Conservation (phyloP, 805 yeast species). For the Yarrowia porcina region DNA sequence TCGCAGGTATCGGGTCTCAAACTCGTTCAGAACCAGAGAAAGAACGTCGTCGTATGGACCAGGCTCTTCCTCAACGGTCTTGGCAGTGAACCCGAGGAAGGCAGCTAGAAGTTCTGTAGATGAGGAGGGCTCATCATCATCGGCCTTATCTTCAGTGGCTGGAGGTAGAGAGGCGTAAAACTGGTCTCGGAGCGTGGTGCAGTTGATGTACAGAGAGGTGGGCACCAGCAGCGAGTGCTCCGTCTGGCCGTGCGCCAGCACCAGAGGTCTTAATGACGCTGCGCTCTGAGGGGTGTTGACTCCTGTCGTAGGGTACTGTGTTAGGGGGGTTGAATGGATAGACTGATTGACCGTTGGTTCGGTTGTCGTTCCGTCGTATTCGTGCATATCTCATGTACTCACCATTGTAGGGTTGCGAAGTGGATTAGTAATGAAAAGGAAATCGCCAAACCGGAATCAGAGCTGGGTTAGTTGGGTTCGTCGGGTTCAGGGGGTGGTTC, state of each 20-base stretch:
- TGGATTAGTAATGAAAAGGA: constrained; percentile 10
- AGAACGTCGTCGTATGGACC: constrained; percentile 69
- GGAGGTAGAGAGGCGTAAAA: constrained; percentile 71
- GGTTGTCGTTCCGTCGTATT: too few relatives aligned
- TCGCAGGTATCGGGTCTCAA: constrained; percentile 72
- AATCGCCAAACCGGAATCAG: constrained; percentile 15
- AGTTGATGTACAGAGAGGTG: constrained; percentile 69
- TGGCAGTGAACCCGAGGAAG: constrained; percentile 61
- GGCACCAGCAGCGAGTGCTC: constrained; percentile 90
- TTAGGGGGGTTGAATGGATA: not conserved
- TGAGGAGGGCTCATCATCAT: constrained; percentile 83
- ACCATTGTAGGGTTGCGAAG: constrained; percentile 10
- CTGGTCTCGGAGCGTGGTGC: constrained; percentile 84
- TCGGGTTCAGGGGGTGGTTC: not conserved
- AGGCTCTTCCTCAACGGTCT: constrained; percentile 39
- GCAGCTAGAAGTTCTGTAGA: constrained; percentile 80
- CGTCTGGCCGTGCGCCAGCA: constrained; percentile 76
- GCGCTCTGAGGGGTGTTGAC: constrained; percentile 45
- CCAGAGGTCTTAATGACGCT: constrained; percentile 71
- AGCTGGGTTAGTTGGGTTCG: constrained; percentile 6
- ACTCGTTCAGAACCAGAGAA: constrained; percentile 69
- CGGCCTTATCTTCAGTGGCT: constrained; percentile 77
- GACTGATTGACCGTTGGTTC: too few relatives aligned
- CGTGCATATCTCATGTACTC: not conserved
- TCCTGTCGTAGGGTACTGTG: constrained; percentile 39